phyloP scores from a whole-genome alignment of 2,329 filamentous ascomycete species.

The Apiospora aurea region DNA sequence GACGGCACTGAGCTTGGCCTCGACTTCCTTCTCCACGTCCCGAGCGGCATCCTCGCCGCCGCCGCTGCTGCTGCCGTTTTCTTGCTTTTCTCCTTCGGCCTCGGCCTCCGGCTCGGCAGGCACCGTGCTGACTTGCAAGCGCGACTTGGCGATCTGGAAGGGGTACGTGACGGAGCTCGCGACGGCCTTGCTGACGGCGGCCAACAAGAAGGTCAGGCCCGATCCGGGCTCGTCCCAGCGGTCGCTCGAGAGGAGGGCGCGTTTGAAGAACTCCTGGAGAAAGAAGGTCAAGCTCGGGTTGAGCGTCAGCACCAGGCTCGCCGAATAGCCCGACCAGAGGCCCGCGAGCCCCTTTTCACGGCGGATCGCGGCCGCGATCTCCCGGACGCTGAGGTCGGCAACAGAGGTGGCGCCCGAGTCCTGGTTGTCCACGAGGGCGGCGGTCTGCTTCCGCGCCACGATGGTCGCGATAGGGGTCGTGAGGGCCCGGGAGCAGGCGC shows the following conservation, averaged over 20 bases:
- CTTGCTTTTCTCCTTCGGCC: slow-evolving; percentile 27
- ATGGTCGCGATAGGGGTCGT: slow-evolving; percentile 85
- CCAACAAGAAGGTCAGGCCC: slow-evolving; percentile 56
- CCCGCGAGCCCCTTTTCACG: slow-evolving; percentile 75
- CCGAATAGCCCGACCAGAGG: slow-evolving; percentile 90
- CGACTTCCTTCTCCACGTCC: slow-evolving; percentile 38
- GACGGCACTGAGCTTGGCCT: slow-evolving; percentile 40
- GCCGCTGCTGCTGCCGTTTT: slow-evolving; percentile 29
- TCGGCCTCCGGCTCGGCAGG: slow-evolving; percentile 33
- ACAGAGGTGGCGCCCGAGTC: slow-evolving; percentile 33
- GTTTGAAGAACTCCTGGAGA: slow-evolving; percentile 75
- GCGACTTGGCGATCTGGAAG: slow-evolving; percentile 83
- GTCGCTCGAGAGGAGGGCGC: slow-evolving; percentile 60
- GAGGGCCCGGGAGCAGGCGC: slow-evolving; percentile 75
- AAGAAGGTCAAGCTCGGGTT: slow-evolving; percentile 90
- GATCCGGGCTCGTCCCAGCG: slow-evolving; percentile 42
- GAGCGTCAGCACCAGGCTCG: slow-evolving; percentile 78
- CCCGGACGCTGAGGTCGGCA: slow-evolving; percentile 50
- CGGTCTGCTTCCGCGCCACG: slow-evolving; percentile 81
- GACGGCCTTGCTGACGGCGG: slow-evolving; percentile 79
- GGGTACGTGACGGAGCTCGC: slow-evolving; percentile 84
- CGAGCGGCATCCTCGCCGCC: slow-evolving; percentile 25
- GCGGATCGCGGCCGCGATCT: slow-evolving; percentile 70
- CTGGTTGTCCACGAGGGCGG: slow-evolving; percentile 46
- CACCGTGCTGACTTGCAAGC: slow-evolving; percentile 63